Percentiles rank a stretch among this genome's conserved stretches.
Evolutionary conservation across 2,329 filamentous ascomycete species (phyloP).

Genomic region (Tolypocladium endophyticum): DNA sequence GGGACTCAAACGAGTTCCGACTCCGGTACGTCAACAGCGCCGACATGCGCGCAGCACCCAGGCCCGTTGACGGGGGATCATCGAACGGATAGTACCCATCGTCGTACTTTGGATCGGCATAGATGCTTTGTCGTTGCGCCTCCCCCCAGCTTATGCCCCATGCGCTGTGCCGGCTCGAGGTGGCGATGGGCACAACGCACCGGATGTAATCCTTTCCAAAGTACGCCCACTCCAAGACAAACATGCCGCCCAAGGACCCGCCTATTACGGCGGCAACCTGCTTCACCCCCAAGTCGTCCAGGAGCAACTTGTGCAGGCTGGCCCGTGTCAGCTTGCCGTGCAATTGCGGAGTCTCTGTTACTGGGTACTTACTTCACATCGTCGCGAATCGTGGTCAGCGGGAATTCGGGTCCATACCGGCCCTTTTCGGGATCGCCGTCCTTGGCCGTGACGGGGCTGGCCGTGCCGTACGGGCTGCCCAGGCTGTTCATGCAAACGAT

Average conservation of each 20-base stretch:
- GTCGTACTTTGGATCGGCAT: constrained; percentile 96
- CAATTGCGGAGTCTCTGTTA: neutral
- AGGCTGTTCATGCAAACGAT: constrained; percentile 79
- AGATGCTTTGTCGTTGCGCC: constrained; percentile 85
- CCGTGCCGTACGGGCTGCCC: constrained; percentile 76
- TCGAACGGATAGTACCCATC: constrained; percentile 88
- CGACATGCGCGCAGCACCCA: constrained; percentile 93
- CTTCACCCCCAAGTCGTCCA: constrained; percentile 71
- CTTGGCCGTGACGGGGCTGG: constrained; percentile 81
- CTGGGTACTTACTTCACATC: constrained; percentile 68
- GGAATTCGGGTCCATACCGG: constrained; percentile 90
- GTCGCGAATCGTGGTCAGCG: constrained; percentile 86
- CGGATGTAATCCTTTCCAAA: constrained; percentile 78
- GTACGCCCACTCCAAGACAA: constrained; percentile 87
- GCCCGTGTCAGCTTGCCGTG: constrained; percentile 19
- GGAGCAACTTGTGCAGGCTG: constrained; percentile 66
- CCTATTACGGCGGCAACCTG: constrained; percentile 72
- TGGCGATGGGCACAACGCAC: constrained; percentile 73
- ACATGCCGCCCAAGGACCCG: constrained; percentile 81
- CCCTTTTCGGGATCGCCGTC: constrained; percentile 66
- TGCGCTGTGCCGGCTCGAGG: constrained; percentile 73
- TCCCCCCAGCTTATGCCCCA: constrained; percentile 91
- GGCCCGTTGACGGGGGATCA: constrained; percentile 75
- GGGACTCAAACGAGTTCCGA: constrained; percentile 90
- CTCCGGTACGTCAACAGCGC: constrained; percentile 92